These are phyloP conservation scores for Ceratobasidium sp. DNA, from an alignment of 1,284 basidiomycete species.

Conservation along the genomic window DNA sequence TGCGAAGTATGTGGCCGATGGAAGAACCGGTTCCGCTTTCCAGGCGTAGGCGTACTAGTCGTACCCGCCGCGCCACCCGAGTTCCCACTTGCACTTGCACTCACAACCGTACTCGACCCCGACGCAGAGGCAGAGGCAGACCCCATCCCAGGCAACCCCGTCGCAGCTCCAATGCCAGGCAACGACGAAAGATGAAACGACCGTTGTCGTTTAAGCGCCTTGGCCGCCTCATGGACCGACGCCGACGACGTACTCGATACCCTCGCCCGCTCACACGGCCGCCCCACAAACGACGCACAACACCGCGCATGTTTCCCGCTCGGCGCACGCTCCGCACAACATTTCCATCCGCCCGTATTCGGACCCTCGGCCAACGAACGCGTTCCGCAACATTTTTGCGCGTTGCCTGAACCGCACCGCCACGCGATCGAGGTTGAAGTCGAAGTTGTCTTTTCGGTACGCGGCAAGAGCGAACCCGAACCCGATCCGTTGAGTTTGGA, in stretches of 20 bases:
- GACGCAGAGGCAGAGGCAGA: neutral
- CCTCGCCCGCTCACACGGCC: constrained; percentile 32
- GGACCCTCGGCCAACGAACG: constrained; percentile 9
- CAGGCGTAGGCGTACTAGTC: neutral
- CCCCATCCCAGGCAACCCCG: too few species aligned
- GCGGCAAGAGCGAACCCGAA: neutral
- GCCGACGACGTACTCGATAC: constrained; percentile 38
- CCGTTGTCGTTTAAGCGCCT: constrained; percentile 28
- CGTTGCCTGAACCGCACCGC: constrained; percentile 38
- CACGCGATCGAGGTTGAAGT: constrained; percentile 33
- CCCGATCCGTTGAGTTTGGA: constrained; percentile 1
- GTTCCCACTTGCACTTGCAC: neutral
- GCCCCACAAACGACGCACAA: constrained; percentile 32
- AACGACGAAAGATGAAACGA: constrained; percentile 25
- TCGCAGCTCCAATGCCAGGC: constrained; percentile 12
- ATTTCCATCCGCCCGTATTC: constrained; percentile 24
- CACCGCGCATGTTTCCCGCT: constrained; percentile 28
- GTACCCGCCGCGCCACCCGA: constrained; percentile 2
- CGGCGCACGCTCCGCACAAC: constrained; percentile 32
- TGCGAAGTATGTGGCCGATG: constrained; percentile 40
- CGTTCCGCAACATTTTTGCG: constrained; percentile 28
- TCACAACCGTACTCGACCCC: neutral
- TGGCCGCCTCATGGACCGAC: constrained; percentile 29
- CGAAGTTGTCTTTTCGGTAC: neutral
- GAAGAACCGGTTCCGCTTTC: constrained; percentile 18